These are phyloP conservation scores for Marsdenia floribunda DNA, from an alignment of 257 asterid genomes.

Conservation along the genomic window DNA sequence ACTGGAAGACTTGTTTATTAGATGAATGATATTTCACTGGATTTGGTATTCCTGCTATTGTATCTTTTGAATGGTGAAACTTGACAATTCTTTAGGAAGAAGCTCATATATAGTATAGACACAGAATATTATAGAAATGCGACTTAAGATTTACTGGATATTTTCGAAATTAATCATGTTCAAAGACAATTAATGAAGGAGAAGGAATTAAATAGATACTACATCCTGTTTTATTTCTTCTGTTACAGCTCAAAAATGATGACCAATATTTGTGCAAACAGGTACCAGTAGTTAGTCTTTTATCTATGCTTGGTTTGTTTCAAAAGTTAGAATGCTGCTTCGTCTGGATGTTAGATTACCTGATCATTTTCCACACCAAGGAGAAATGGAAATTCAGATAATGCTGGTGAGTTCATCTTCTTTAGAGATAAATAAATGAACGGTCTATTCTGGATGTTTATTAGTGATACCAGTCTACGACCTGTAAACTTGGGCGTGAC, in stretches of 20 bases:
- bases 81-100: not conserved
- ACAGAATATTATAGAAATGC: too few species aligned
- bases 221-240: not conserved
- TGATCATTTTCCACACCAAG: not conserved
- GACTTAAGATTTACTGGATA: not conserved
- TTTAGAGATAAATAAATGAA: not conserved
- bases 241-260: not conserved
- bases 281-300: not conserved
- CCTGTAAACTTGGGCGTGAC: not conserved
- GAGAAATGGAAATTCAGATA: not conserved
- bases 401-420: not conserved
- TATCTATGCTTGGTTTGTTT: not conserved
- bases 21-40: not conserved
- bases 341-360: not conserved
- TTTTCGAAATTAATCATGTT: not conserved
- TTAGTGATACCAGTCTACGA: not conserved
- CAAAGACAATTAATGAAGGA: not conserved
- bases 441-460: not conserved
- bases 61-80: not conserved
- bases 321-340: not conserved
- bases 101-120: not conserved
- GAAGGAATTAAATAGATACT: not conserved
- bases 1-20: not conserved
- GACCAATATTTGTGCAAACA: not conserved
- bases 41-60: not conserved